These are phyloP conservation scores for Vitis vinifera DNA, from an alignment of 164 flowering plant species.

Conservation along the genomic window DNA sequence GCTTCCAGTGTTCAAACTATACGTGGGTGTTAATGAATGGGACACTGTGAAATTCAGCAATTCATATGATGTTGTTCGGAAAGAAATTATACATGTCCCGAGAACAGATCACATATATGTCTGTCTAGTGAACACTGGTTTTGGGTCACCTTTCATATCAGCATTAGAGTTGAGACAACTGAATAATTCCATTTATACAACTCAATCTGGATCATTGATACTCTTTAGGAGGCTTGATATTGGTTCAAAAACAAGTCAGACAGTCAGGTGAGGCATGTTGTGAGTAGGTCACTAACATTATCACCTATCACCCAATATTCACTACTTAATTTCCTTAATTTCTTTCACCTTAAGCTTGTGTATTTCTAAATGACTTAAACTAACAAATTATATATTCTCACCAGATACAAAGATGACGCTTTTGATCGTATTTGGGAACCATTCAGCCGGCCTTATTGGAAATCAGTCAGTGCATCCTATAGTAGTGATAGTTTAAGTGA, in stretches of 20 bases:
- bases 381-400: too few relatives aligned
- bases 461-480: too few relatives aligned
- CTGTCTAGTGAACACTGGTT: conserved; percentile 40
- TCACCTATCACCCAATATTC: too few relatives aligned
- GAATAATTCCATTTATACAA: conserved; percentile 11
- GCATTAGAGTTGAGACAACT: conserved; percentile 31
- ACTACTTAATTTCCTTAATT: background rate
- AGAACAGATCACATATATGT: conserved; percentile 18
- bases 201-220: conserved; percentile 19
- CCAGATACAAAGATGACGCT: too few relatives aligned
- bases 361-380: too few relatives aligned
- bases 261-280: too few relatives aligned
- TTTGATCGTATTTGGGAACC: too few relatives aligned
- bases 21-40: conserved; percentile 43
- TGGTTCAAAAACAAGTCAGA: background rate
- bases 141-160: conserved; percentile 45
- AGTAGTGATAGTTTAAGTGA: background rate
- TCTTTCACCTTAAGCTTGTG: too few relatives aligned
- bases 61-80: background rate
- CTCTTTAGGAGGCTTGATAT: background rate
- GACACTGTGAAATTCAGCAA: conserved; percentile 2
- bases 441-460: too few relatives aligned
- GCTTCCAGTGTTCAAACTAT: conserved; percentile 37
- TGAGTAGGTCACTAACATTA: too few relatives aligned
- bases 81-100: conserved; percentile 29